Base-by-base conservation (phyloP, 2,329 filamentous ascomycete species). In the Pestalotiopsis sp. region DNA sequence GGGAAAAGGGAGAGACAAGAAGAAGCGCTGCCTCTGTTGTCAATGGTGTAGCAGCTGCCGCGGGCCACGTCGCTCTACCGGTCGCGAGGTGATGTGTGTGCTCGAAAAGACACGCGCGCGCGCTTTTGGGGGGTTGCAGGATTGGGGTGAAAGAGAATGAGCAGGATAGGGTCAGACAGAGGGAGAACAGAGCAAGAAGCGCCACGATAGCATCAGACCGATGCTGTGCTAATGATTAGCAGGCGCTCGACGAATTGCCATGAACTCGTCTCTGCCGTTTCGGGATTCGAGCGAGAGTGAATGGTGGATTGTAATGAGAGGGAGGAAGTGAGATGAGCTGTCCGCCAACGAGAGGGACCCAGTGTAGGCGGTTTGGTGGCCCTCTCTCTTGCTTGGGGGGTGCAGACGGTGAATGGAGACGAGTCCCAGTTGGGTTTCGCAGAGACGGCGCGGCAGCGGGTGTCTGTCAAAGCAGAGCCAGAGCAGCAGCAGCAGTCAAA, bases 281-380 rank as follows among this genome's bases (percentile, higher is more conserved):
- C 65, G 68, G 62, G 69, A 66, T 68, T 66, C 67, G 61, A 61
- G 58, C 61, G 65, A 67, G 61, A 59, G 59, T 56, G 65, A 49
- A 25, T 39, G 61, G 63, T 52, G 65, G 36, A 67, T 23, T 67
- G 52, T 65, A 69, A 69, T 69, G 67, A 69, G 65, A 67, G 65
- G 62, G 66, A 59, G 49, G 25, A 31, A 67, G 66, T 68, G 67
- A 68, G 69, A 70, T 68, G 68, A 68, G 66, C 68, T 67, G 67
- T 69, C 52, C 64, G 45, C 64, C 68, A 69, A 59, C 58, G 63
- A 64, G 45, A 63, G 41, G 67, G 38, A 52, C 59, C 56, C 63
- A 66, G 63, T 36, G 20, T 9, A 36, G 56, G 31, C 58, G 57
- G 45, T 63, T 39, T 39, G 67, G 38, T 25, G 61, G 23, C 23